These are phyloP conservation scores for Paraphoma chrysanthemicola DNA, from an alignment of 2,329 filamentous ascomycete genomes.

Conservation along the genomic window DNA sequence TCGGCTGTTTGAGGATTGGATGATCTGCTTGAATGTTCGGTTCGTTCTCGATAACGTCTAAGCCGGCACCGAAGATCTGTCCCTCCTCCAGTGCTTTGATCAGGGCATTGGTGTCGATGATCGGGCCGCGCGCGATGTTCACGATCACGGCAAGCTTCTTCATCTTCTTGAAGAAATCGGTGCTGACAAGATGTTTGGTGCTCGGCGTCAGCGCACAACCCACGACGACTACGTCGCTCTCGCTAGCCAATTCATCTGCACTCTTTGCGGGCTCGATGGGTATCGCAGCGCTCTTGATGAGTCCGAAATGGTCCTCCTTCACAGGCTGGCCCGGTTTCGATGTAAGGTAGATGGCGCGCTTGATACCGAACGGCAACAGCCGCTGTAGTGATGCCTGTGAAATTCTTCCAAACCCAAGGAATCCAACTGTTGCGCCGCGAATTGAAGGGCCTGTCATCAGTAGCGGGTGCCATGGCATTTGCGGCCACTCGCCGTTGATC, in stretches of 20 bases:
- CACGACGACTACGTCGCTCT: conserved; percentile 40
- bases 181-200: conserved; percentile 36
- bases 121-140: conserved; percentile 63
- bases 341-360: conserved; percentile 31
- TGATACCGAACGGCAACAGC: conserved; percentile 37
- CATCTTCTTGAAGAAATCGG: conserved; percentile 53
- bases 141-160: conserved; percentile 62
- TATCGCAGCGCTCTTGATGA: conserved; percentile 23
- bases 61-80: conserved; percentile 59
- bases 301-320: conserved; percentile 31
- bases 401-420: conserved; percentile 40
- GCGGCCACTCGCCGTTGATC: conserved; percentile 32
- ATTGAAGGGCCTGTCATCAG: conserved; percentile 40
- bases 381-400: conserved; percentile 34
- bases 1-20: conserved; percentile 56
- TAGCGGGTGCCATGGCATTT: conserved; percentile 40
- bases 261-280: conserved; percentile 27
- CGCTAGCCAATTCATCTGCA: conserved; percentile 31
- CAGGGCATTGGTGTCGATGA: conserved; percentile 63
- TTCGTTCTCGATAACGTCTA: conserved; percentile 65
- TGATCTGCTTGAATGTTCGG: conserved; percentile 56
- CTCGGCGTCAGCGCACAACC: conserved; percentile 34
- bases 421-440: conserved; percentile 31
- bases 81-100: conserved; percentile 58
- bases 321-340: conserved; percentile 31